Base-by-base conservation (phyloP, 2,329 filamentous ascomycete species). In the Colletotrichum sp. region DNA sequence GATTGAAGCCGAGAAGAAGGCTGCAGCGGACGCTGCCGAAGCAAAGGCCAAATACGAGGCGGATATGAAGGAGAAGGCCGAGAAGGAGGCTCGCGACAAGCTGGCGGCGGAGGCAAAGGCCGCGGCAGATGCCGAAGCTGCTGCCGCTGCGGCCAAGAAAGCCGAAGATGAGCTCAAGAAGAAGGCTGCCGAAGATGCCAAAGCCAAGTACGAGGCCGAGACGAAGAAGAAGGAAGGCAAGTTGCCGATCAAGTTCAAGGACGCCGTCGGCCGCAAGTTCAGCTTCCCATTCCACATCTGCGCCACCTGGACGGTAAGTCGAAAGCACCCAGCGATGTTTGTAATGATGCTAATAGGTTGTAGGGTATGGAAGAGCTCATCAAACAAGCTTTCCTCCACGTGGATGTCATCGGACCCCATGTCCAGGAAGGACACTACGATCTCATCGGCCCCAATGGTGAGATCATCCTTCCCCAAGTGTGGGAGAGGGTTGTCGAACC, bases 271-370 rank as follows among this genome's bases (percentile, higher is more conserved):
- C 36, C 91, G 96, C 79, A 98, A 98, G 84, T 98, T 98, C 84
- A 97, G 92, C 85, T 98, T 98, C 82, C 96, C 96, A 2, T 98
- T 93, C 85, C 92, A 96, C 78, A 84, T 98, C 34, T 98, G 96
- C 84, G 92, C 93, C 81, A 97, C 93, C 4, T 98, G 95, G 95
- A 88, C 89, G 87, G 95, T 96, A 91, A 83, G 92, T 90, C 71
- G 19, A 25, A 30, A 61, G 19, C 25, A 8, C 16, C 25, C 55
- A 8, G 9, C n/a, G 15, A 32, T 34, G 8, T 36, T 25, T 8
- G 32, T 63, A 55, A 52, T 27, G 13, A 52, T 78, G 39, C 79
- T 85, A 79, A 85, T 77, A 36, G 62, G 19, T n/a, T 30, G 13
- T 30, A 96, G 94, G 94, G 94, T 22, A 96, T 97, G 94, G 94